These are phyloP conservation scores for Theileria orientalis DNA, from an alignment of 169 alveolate species.

Conservation along the genomic window DNA sequence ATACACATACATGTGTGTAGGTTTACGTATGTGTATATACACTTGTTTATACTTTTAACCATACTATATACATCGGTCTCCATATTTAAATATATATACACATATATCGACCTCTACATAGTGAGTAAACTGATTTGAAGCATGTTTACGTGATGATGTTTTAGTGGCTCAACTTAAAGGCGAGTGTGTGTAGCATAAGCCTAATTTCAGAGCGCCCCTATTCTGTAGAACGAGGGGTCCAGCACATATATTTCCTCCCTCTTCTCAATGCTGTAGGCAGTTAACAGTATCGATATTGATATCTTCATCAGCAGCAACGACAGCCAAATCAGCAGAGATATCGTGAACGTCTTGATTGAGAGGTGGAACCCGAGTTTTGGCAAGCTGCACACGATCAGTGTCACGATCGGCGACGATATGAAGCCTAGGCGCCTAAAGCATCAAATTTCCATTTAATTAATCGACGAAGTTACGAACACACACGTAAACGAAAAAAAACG, in stretches of 20 bases:
- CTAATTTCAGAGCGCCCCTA: conserved; percentile 29
- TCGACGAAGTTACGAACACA: not conserved
- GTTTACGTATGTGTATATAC: too few species aligned
- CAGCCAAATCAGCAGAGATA: conserved; percentile 26
- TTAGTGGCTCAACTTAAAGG: too few species aligned
- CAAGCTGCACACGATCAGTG: conserved; percentile 70
- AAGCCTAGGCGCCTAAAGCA: conserved; percentile 68
- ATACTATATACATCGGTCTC: too few species aligned
- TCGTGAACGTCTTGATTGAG: conserved; percentile 11
- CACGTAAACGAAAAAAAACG: not conserved
- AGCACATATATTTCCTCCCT: conserved; percentile 5
- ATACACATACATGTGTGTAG: too few species aligned
- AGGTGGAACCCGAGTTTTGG: conserved; percentile 53
- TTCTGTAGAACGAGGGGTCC: conserved; percentile 32
- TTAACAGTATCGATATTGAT: conserved; percentile 31
- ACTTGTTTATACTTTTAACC: too few species aligned
- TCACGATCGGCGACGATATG: conserved; percentile 74
- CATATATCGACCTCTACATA: too few species aligned
- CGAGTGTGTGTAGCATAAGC: not conserved
- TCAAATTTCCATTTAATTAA: conserved; percentile 16
- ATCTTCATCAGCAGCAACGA: conserved; percentile 31
- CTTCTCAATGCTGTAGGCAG: conserved; percentile 38
- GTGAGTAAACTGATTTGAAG: too few species aligned
- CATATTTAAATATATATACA: too few species aligned
- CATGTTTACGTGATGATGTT: too few species aligned